phyloP scores from a whole-genome alignment of 2,329 filamentous ascomycete genomes.

The Alternaria sp. region DNA sequence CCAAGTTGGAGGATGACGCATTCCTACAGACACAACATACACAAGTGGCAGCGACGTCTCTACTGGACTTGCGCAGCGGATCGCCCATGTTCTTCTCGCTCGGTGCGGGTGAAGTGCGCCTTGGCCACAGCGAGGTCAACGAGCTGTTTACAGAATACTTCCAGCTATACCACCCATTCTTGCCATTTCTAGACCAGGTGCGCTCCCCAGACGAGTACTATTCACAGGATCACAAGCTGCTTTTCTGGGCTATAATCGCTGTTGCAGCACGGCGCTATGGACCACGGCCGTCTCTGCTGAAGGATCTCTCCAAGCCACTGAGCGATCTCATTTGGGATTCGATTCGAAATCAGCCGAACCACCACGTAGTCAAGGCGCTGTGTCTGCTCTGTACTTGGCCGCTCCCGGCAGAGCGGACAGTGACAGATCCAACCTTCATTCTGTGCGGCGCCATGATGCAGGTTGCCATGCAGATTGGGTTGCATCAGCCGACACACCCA shows the following conservation, averaged over 20 bases:
- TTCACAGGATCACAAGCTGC: constrained; percentile 76
- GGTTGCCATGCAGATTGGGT: constrained; percentile 80
- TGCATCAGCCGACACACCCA: constrained; percentile 81
- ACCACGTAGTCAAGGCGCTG: constrained; percentile 82
- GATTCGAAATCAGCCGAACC: constrained; percentile 78
- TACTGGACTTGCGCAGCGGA: constrained; percentile 56
- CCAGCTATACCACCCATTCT: constrained; percentile 76
- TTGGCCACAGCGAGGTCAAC: constrained; percentile 55
- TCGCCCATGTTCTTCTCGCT: constrained; percentile 67
- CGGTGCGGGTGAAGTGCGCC: constrained; percentile 58
- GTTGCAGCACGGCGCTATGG: constrained; percentile 77
- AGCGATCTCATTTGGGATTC: constrained; percentile 79
- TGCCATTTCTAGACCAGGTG: constrained; percentile 75
- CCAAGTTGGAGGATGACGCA: constrained; percentile 46
- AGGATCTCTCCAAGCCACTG: constrained; percentile 70
- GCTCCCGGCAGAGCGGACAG: constrained; percentile 80
- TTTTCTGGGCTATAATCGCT: constrained; percentile 86
- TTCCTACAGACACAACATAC: constrained; percentile 50
- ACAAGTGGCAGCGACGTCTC: constrained; percentile 50
- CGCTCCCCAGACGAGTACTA: constrained; percentile 75
- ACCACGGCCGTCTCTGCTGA: constrained; percentile 69
- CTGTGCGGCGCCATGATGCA: constrained; percentile 87
- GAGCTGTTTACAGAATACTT: constrained; percentile 79
- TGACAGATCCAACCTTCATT: constrained; percentile 82
- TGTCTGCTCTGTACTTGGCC: constrained; percentile 85